Conservation (phyloP, 305 asterid genomes). For the Fraxinus xanthoxyloides region DNA sequence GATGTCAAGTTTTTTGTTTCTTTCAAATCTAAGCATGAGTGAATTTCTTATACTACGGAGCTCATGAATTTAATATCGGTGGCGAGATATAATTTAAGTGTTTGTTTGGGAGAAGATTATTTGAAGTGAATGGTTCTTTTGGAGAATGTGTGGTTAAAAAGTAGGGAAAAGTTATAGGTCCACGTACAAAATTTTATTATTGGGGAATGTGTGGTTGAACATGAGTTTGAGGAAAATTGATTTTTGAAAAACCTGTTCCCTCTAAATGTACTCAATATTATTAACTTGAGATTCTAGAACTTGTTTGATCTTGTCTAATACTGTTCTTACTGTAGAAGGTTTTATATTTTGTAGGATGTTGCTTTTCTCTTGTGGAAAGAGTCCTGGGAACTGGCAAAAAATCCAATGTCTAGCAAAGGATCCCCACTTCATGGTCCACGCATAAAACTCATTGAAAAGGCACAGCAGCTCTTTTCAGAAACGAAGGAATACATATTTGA, state of each 20-base stretch:
- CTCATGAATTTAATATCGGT: neutral
- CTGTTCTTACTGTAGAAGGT: constrained; percentile 14
- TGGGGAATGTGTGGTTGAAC: neutral
- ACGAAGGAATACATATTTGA: constrained; percentile 82
- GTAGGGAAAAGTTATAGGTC: neutral
- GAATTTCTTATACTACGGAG: neutral
- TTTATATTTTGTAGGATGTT: constrained; percentile 61
- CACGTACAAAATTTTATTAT: neutral
- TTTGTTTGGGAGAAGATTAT: neutral
- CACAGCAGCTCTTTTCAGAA: constrained; percentile 67
- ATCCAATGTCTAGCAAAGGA: constrained; percentile 82
- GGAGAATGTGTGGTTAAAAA: neutral
- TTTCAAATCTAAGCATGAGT: neutral
- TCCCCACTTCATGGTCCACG: constrained; percentile 80
- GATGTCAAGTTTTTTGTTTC: constrained; percentile 1
- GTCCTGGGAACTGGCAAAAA: constrained; percentile 85
- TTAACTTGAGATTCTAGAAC: neutral
- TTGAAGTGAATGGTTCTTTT: neutral
- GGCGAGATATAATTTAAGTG: neutral
- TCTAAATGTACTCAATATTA: neutral
- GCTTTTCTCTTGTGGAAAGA: constrained; percentile 86
- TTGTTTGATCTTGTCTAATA: constrained; percentile 18
- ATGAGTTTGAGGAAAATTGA: neutral
- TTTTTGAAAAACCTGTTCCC: neutral
- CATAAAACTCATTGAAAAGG: constrained; percentile 73